A percentile compares a stretch with the other conserved stretches of the same genome.
Evolutionary conservation across 179 eudicot species (phyloP).

Genomic region (Sideroxylon spinosum): DNA sequence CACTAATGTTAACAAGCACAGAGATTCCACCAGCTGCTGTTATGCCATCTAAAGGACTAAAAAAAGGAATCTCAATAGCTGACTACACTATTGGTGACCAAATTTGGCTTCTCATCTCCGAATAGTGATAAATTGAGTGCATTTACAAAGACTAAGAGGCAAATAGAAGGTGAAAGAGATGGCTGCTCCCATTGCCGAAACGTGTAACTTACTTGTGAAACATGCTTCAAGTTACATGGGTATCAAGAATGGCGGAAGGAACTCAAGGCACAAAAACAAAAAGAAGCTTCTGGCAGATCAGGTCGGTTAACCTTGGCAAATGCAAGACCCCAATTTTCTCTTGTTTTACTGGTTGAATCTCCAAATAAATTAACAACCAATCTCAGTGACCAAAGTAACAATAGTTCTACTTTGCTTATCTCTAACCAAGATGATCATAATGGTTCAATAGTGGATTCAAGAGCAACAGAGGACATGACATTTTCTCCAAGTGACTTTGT

Average conservation of each 20-base stretch:
- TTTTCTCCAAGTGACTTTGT: not conserved
- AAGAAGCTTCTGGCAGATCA: not conserved
- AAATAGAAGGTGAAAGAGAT: not conserved
- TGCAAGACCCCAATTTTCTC: not conserved
- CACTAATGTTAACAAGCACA: not conserved
- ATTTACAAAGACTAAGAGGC: not conserved
- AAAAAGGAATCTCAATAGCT: not conserved
- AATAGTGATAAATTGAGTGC: not conserved
- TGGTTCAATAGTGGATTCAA: not conserved
- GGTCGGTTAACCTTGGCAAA: not conserved
- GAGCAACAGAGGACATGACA: not conserved
- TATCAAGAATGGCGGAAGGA: not conserved
- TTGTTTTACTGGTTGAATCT: not conserved
- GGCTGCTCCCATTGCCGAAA: not conserved
- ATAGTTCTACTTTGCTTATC: not conserved
- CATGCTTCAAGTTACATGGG: conserved; percentile 6
- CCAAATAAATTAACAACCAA: not conserved
- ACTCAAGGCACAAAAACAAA: not conserved
- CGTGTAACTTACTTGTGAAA: not conserved
- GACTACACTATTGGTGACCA: not conserved
- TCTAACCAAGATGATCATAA: not conserved
- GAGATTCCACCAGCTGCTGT: not conserved
- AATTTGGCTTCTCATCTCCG: not conserved
- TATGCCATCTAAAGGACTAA: not conserved
- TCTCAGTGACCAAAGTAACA: not conserved